phyloP scores from a whole-genome alignment of 2,329 filamentous ascomycete genomes.

The Alternaria triticimaculans region DNA sequence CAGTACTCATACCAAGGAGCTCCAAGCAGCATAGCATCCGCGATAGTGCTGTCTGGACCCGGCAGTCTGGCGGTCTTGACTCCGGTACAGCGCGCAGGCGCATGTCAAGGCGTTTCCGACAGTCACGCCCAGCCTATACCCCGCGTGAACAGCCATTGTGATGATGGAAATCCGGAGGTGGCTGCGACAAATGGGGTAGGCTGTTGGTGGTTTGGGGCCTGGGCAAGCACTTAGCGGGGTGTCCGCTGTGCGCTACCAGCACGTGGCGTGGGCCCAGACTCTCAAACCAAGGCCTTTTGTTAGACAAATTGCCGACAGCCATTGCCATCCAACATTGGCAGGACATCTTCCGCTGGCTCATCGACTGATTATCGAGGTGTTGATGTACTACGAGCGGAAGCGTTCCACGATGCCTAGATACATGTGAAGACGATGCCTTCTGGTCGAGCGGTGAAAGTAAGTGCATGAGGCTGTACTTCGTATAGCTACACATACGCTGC shows the following conservation, averaged over 20 bases:
- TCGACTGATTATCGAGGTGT: neutral
- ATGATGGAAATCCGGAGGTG: constrained; percentile 1
- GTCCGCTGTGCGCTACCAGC: constrained; percentile 7
- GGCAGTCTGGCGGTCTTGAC: constrained; percentile 5
- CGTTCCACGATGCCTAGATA: neutral
- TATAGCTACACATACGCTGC: neutral
- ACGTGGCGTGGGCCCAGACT: constrained; percentile 19
- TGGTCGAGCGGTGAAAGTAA: neutral
- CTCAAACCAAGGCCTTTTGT: neutral
- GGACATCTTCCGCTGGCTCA: constrained; percentile 3
- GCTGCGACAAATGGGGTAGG: neutral
- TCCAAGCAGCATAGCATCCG: constrained; percentile 1
- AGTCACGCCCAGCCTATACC: constrained; percentile 4
- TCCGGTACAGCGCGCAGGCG: constrained; percentile 1
- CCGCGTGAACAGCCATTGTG: constrained; percentile 3
- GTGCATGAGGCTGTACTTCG: neutral
- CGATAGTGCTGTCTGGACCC: constrained; percentile 1
- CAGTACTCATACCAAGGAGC: neutral
- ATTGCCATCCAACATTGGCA: constrained; percentile 4
- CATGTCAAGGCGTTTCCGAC: neutral
- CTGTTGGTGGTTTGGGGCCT: constrained; percentile 3
- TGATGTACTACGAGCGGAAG: constrained; percentile 1
- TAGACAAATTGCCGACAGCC: constrained; percentile 2
- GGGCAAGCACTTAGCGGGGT: constrained; percentile 8
- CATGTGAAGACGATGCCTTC: neutral